Evolutionary conservation across 106 monocot genomes (phyloP).

Genomic region (Dioscorea dumetorum): DNA sequence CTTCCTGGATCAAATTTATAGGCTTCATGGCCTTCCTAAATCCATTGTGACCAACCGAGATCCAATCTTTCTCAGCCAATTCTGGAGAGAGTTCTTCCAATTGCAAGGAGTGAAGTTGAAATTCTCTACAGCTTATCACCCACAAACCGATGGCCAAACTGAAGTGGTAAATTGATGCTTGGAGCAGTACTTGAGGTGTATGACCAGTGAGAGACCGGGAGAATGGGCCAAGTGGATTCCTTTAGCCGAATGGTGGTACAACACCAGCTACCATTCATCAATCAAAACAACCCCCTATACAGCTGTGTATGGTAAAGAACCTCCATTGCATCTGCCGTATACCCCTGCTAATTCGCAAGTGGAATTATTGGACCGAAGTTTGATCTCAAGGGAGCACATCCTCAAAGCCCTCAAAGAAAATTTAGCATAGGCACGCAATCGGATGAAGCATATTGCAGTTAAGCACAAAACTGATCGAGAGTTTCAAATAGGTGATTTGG

Average conservation of each 20-base stretch:
- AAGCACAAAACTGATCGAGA: too few relatives aligned
- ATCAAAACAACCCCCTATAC: not conserved
- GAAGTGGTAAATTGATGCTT: slow-evolving; percentile 4
- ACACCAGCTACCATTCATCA: not conserved
- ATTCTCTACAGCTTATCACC: slow-evolving; percentile 2
- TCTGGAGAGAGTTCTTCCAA: slow-evolving; percentile 7
- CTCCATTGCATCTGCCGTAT: not conserved
- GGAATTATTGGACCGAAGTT: not conserved
- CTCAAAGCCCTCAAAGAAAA: too few relatives aligned
- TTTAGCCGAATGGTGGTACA: slow-evolving; percentile 9
- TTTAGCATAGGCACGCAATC: too few relatives aligned
- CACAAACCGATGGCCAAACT: slow-evolving; percentile 12
- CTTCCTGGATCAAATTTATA: not conserved
- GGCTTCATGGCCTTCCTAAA: slow-evolving; percentile 4
- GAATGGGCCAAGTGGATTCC: not conserved
- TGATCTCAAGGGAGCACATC: too few relatives aligned
- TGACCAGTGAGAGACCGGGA: not conserved
- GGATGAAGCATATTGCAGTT: too few relatives aligned
- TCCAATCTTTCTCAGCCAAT: not conserved
- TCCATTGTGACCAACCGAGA: not conserved
- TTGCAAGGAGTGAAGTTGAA: not conserved
- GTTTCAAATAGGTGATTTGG: too few relatives aligned
- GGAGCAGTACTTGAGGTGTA: too few relatives aligned
- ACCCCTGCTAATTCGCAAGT: not conserved
- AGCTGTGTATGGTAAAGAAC: not conserved